These are phyloP conservation scores for Colletotrichum truncatum DNA, from an alignment of 2,329 filamentous ascomycete species.

Conservation along the genomic window DNA sequence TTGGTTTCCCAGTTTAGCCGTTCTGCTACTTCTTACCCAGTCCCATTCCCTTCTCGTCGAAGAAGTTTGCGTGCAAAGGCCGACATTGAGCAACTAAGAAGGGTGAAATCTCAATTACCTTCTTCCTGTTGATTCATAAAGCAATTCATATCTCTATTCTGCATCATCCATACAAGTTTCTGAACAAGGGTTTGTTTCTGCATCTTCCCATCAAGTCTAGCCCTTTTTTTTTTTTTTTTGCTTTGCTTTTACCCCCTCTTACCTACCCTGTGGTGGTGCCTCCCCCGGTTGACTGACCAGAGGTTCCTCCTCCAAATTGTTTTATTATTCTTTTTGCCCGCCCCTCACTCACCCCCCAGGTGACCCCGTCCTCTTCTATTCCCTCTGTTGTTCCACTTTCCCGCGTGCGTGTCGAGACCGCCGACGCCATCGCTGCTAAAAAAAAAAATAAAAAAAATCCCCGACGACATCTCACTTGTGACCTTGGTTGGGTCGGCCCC, in stretches of 20 bases:
- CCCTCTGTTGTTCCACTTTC: conserved; percentile 24
- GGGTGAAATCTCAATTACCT: neutral
- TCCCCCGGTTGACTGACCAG: neutral
- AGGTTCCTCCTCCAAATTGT: neutral
- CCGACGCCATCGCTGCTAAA: conserved; percentile 22
- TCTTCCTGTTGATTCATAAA: conserved; percentile 1
- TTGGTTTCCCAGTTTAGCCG: neutral
- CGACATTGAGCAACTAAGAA: neutral
- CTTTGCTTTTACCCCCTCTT: neutral
- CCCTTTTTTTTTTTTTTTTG: neutral
- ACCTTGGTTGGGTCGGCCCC: conserved; percentile 21
- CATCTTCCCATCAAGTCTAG: conserved; percentile 3
- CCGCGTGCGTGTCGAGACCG: conserved; percentile 19
- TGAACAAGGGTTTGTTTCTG: conserved; percentile 7
- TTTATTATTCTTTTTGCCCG: neutral
- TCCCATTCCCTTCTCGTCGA: neutral
- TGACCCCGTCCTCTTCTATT: conserved; percentile 11
- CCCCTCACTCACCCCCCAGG: neutral
- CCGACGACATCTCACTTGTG: conserved; percentile 28
- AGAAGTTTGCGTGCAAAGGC: neutral
- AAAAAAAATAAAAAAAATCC: conserved; percentile 26
- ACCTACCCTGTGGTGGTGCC: neutral
- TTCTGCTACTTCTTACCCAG: neutral
- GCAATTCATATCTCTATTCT: neutral
- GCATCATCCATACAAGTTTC: neutral